A percentile compares a stretch with the other conserved stretches of the same genome.
These are phyloP conservation scores for Phytophthora pseudosyringae DNA, from an alignment of 352 stramenopile genomes.

Conservation along the genomic window DNA sequence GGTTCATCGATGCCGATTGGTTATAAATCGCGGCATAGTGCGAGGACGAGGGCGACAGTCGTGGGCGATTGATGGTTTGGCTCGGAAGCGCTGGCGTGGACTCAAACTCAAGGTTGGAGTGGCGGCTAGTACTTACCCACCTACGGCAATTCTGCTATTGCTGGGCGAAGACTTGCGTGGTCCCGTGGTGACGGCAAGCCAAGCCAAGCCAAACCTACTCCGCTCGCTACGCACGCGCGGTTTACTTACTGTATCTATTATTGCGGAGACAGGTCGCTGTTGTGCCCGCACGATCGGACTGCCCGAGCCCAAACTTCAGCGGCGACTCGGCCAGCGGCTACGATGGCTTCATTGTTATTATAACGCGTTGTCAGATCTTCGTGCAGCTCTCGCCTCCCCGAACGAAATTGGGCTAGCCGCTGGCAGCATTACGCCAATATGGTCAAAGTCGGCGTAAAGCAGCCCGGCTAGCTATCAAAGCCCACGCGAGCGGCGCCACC, in stretches of 20 bases:
- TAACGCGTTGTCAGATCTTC: constrained; percentile 11
- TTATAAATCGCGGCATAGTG: constrained; percentile 9
- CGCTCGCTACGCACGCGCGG: background rate
- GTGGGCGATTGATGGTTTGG: too few relatives aligned
- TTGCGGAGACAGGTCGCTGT: constrained; percentile 16
- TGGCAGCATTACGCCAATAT: background rate
- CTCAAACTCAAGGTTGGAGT: background rate
- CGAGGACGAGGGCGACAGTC: background rate
- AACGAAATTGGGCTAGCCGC: constrained; percentile 26
- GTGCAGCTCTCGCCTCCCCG: background rate
- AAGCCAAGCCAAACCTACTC: background rate
- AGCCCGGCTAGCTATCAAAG: constrained; percentile 8
- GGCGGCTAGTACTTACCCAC: background rate
- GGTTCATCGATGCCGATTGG: constrained; percentile 23
- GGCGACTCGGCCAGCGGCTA: constrained; percentile 1
- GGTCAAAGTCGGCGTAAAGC: background rate
- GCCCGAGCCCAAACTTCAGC: background rate
- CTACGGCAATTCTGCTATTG: background rate
- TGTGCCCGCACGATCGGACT: constrained; percentile 28
- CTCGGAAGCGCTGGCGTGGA: background rate
- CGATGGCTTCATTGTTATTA: constrained; percentile 10
- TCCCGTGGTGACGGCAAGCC: background rate
- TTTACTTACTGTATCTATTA: background rate
- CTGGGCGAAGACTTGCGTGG: background rate
- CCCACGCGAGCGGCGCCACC: constrained; percentile 8